Evolutionary conservation across 768 basidiomycete genomes (phyloP).

Genomic region (Wakefieldia striispora): DNA sequence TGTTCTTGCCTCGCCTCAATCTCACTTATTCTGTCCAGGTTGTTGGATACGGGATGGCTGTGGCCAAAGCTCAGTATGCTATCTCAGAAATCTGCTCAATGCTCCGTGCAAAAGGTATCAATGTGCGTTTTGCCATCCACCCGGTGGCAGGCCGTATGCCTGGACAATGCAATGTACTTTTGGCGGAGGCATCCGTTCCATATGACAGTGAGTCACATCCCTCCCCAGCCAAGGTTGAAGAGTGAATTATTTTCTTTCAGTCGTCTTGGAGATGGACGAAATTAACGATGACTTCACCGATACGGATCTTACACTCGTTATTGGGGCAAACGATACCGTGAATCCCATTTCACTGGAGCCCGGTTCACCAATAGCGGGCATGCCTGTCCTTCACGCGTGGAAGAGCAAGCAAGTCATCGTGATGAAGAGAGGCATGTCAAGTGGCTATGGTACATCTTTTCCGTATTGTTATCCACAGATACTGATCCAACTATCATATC

Average conservation of each 20-base stretch:
- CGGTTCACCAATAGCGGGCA: conserved; percentile 85
- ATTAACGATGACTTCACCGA: conserved; percentile 90
- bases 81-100: conserved; percentile 72
- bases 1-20: not conserved
- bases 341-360: conserved; percentile 88
- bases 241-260: conserved; percentile 35
- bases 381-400: conserved; percentile 92
- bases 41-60: conserved; percentile 90
- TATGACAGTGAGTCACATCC: conserved; percentile 66
- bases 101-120: conserved; percentile 70
- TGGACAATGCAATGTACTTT: conserved; percentile 88
- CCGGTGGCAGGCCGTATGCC: conserved; percentile 94
- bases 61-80: conserved; percentile 85
- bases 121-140: conserved; percentile 84
- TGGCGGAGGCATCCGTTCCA: conserved; percentile 87
- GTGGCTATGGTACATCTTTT: conserved; percentile 68
- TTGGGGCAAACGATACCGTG: conserved; percentile 91
- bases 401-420: conserved; percentile 91
- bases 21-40: conserved; percentile 41
- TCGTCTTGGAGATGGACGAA: conserved; percentile 92
- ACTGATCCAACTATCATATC: not conserved
- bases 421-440: conserved; percentile 90
- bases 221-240: not conserved
- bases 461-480: not conserved
- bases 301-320: conserved; percentile 87